Conservation (phyloP, 2,329 filamentous ascomycete species). For the Neurospora crassa region DNA sequence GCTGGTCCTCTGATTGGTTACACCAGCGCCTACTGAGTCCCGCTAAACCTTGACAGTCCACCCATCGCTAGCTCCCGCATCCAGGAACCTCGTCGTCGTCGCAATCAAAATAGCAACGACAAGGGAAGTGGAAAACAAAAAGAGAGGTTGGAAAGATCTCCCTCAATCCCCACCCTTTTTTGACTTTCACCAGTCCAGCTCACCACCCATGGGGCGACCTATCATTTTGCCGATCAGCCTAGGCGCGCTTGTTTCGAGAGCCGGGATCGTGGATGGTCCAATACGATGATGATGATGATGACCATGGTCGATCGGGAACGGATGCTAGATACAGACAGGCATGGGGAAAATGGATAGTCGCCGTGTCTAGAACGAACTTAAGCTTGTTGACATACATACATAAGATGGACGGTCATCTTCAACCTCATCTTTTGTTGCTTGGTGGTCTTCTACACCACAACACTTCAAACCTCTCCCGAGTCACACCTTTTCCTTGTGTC, state of each 20-base stretch:
- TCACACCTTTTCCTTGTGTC: slow-evolving; percentile 1
- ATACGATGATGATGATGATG: background rate
- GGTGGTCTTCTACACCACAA: background rate
- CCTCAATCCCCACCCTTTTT: background rate
- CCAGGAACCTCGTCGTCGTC: background rate
- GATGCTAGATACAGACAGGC: background rate
- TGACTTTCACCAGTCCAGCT: background rate
- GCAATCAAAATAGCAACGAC: background rate
- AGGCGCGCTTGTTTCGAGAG: background rate
- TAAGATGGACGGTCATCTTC: background rate
- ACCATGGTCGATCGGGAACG: background rate
- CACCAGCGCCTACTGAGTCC: background rate
- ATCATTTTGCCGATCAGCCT: background rate
- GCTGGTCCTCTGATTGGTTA: background rate
- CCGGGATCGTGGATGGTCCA: background rate
- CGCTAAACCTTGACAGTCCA: background rate
- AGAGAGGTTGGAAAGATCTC: background rate
- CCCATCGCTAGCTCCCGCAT: background rate
- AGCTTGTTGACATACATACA: background rate
- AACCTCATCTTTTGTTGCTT: background rate
- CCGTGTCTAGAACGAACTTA: background rate
- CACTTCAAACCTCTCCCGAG: background rate
- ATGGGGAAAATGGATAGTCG: background rate
- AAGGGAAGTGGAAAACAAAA: background rate
- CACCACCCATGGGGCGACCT: background rate